phyloP scores from a whole-genome alignment of 306 rosid species.

The Luffa aegyptiaca region DNA sequence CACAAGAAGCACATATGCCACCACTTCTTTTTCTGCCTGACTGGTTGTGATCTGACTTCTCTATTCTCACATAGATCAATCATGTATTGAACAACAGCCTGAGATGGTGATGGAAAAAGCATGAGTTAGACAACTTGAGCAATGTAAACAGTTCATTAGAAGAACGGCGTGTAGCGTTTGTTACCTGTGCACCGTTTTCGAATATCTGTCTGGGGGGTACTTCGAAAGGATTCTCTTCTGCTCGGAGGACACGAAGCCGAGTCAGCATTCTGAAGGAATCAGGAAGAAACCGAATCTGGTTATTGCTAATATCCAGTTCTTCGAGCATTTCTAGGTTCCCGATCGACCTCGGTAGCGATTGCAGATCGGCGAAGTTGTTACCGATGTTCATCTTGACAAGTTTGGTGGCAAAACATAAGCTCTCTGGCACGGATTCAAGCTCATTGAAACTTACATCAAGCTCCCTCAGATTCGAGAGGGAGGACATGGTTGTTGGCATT shows the following conservation, averaged over 20 bases:
- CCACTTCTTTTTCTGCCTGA: conserved; percentile 65
- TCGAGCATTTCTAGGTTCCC: conserved; percentile 89
- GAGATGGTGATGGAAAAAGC: conserved; percentile 21
- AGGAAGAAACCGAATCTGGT: conserved; percentile 71
- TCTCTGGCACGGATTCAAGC: conserved; percentile 83
- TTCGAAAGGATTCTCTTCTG: conserved; percentile 82
- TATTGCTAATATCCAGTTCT: conserved; percentile 85
- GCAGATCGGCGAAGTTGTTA: conserved; percentile 79
- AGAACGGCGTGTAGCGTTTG: neutral
- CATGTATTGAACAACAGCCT: conserved; percentile 94
- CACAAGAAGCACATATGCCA: conserved; percentile 58
- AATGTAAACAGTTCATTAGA: conserved; percentile 8
- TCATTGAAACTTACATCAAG: conserved; percentile 80
- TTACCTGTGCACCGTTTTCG: conserved; percentile 80
- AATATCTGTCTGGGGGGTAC: conserved; percentile 72
- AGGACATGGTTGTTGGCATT: conserved; percentile 78
- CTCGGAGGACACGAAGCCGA: conserved; percentile 46
- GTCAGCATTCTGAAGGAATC: conserved; percentile 38
- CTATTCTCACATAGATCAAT: conserved; percentile 45
- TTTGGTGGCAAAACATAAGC: conserved; percentile 66
- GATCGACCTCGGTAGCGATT: conserved; percentile 60
- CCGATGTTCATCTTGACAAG: conserved; percentile 82
- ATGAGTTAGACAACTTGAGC: neutral
- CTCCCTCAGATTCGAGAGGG: conserved; percentile 61
- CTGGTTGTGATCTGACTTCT: conserved; percentile 41